These are phyloP conservation scores for Spirogloea muscicola DNA, from an alignment of 139 green algal genomes.

Conservation along the genomic window DNA sequence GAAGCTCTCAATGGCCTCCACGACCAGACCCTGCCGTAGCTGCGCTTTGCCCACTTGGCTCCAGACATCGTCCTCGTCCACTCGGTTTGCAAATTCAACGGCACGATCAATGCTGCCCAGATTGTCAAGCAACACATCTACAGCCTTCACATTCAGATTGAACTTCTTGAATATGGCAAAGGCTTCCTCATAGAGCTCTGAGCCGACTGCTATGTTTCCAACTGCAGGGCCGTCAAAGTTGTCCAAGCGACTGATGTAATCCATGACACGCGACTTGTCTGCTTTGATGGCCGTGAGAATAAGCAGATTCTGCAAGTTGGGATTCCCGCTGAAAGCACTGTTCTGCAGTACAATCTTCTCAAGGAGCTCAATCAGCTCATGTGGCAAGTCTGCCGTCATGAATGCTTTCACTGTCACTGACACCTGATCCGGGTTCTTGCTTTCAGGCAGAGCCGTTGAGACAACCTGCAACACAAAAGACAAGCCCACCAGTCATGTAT, in stretches of 20 bases:
- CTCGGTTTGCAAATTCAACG: slow-evolving; percentile 40
- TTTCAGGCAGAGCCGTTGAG: slow-evolving; percentile 93
- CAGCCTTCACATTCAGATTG: slow-evolving; percentile 67
- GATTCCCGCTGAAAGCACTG: slow-evolving; percentile 93
- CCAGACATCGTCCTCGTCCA: slow-evolving; percentile 72
- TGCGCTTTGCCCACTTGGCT: slow-evolving; percentile 86
- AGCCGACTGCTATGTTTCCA: slow-evolving; percentile 57
- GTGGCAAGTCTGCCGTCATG: slow-evolving; percentile 91
- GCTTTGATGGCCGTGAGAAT: slow-evolving; percentile 93
- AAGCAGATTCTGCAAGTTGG: slow-evolving; percentile 99
- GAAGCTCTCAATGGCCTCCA: slow-evolving; percentile 85
- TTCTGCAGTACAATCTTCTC: slow-evolving; percentile 99
- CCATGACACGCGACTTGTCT: slow-evolving; percentile 78
- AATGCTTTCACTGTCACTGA: slow-evolving; percentile 96
- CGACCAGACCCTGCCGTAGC: slow-evolving; percentile 68
- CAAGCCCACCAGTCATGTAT: too few relatives aligned
- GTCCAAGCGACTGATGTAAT: slow-evolving; percentile 96
- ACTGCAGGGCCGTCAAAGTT: slow-evolving; percentile 90
- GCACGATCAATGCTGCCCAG: slow-evolving; percentile 54
- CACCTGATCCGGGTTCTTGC: slow-evolving; percentile 96
- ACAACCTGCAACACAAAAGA: slow-evolving; percentile 87
- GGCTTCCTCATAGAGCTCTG: slow-evolving; percentile 84
- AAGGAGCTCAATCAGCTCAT: slow-evolving; percentile 97
- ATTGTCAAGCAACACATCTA: slow-evolving; percentile 86
- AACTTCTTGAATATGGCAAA: slow-evolving; percentile 99